Conservation (phyloP, 306 rosid genomes). For the Pyrus betulifolia region DNA sequence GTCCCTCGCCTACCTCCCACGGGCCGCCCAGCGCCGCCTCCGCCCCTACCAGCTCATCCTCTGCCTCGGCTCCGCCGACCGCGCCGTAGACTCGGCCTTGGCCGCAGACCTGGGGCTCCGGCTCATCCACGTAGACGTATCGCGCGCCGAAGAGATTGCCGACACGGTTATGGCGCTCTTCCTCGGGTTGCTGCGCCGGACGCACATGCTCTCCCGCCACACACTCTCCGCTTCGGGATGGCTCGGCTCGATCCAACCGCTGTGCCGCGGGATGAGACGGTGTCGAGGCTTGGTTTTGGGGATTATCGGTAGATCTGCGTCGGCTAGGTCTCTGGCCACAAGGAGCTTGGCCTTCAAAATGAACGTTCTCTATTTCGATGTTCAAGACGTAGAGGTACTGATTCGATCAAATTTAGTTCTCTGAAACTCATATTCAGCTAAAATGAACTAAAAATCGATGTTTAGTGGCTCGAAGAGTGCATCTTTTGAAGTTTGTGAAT, state of each 20-base stretch:
- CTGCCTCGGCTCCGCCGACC: conserved; percentile 92
- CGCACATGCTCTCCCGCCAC: conserved; percentile 89
- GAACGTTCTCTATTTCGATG: conserved; percentile 86
- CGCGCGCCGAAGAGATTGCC: conserved; percentile 95
- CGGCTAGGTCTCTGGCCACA: conserved; percentile 83
- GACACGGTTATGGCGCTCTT: conserved; percentile 94
- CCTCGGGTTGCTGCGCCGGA: conserved; percentile 89
- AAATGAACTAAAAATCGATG: not conserved
- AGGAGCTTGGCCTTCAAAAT: conserved; percentile 96
- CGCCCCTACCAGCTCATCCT: conserved; percentile 84
- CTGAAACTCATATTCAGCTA: not conserved
- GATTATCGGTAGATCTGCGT: conserved; percentile 88
- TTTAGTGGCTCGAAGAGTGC: not conserved
- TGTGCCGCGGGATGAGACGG: conserved; percentile 95
- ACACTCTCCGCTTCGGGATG: conserved; percentile 87
- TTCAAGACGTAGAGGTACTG: conserved; percentile 57
- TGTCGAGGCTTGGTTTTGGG: conserved; percentile 94
- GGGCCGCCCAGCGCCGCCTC: conserved; percentile 98
- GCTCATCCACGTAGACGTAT: conserved; percentile 75
- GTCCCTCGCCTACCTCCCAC: conserved; percentile 89
- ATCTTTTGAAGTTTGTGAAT: not conserved
- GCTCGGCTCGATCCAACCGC: conserved; percentile 97
- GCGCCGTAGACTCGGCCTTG: conserved; percentile 72
- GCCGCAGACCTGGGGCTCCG: conserved; percentile 91
- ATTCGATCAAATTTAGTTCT: not conserved